A percentile compares a stretch with the other conserved stretches of the same genome.
Evolutionary conservation across 1,139 yeast species (phyloP).

Genomic region (Pichia terricola): DNA sequence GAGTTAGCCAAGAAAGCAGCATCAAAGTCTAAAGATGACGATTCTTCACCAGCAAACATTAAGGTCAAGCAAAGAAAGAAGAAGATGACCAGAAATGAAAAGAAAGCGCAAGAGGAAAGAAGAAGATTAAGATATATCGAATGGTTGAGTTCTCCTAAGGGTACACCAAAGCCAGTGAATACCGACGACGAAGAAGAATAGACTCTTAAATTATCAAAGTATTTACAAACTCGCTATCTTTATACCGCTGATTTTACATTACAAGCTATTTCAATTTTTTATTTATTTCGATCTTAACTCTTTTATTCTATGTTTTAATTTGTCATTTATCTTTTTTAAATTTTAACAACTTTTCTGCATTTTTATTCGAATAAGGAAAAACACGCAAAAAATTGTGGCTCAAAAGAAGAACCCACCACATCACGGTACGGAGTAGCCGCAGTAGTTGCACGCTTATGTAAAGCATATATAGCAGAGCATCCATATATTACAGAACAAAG

Average conservation of each 20-base stretch:
- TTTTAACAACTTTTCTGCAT: too few species aligned
- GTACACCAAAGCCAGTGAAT: conserved; percentile 89
- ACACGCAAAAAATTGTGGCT: too few species aligned
- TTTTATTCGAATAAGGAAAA: too few species aligned
- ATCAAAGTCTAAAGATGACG: conserved; percentile 46
- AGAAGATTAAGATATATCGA: conserved; percentile 89
- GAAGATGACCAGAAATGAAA: conserved; percentile 94
- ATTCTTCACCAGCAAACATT: conserved; percentile 92
- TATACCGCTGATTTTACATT: too few species aligned
- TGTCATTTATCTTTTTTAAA: too few species aligned
- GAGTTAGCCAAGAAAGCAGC: conserved; percentile 31
- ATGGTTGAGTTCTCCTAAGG: conserved; percentile 95
- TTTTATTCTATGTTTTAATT: neutral
- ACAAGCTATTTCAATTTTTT: neutral
- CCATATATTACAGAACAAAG: too few species aligned
- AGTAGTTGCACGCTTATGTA: too few species aligned
- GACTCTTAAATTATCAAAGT: conserved; percentile 25
- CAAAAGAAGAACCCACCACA: too few species aligned
- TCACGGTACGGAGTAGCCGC: too few species aligned
- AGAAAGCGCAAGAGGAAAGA: conserved; percentile 85
- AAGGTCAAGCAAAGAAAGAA: conserved; percentile 77
- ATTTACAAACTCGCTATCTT: conserved; percentile 23
- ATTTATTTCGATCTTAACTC: neutral
- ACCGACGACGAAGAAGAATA: conserved; percentile 71
- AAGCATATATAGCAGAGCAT: too few species aligned